These are phyloP conservation scores for Trichosporon ovoides DNA, from an alignment of 1,284 basidiomycete genomes.

Conservation along the genomic window DNA sequence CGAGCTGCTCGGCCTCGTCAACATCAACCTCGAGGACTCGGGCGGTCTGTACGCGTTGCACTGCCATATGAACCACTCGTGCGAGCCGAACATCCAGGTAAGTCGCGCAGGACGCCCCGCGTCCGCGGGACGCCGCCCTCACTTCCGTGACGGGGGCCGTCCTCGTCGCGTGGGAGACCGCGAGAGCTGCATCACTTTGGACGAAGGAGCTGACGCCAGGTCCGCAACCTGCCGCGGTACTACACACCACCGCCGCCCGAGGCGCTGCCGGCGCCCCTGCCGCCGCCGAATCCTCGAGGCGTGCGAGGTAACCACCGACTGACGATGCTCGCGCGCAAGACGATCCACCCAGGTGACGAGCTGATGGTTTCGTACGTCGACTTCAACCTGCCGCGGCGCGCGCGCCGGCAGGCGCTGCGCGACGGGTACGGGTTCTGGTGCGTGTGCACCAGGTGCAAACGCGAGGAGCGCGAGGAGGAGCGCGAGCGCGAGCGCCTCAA, in stretches of 20 bases:
- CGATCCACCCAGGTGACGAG: conserved; percentile 68
- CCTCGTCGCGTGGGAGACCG: too few species aligned
- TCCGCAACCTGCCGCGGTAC: conserved; percentile 38
- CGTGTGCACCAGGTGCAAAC: conserved; percentile 60
- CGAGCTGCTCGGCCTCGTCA: conserved; percentile 70
- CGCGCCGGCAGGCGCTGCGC: conserved; percentile 58
- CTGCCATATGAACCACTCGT: conserved; percentile 80
- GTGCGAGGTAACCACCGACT: conserved; percentile 39
- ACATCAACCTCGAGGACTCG: conserved; percentile 77
- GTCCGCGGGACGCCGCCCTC: too few species aligned
- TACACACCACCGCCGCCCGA: conserved; percentile 56
- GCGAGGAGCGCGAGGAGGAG: conserved; percentile 50
- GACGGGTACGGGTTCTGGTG: conserved; percentile 74
- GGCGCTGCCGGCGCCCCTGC: conserved; percentile 52
- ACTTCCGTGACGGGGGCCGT: too few species aligned
- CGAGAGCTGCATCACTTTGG: too few species aligned
- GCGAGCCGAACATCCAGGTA: conserved; percentile 69
- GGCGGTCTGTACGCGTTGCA: conserved; percentile 81
- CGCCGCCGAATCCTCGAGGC: conserved; percentile 51
- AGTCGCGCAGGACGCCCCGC: conserved; percentile 7
- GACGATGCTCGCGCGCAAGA: conserved; percentile 59
- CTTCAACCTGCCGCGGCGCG: conserved; percentile 55
- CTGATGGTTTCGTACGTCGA: conserved; percentile 69
- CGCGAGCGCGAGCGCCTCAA: conserved; percentile 3
- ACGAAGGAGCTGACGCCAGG: conserved; percentile 28